Base-by-base conservation (phyloP, 257 asterid genomes). In the Lithospermum erythrorhizon region DNA sequence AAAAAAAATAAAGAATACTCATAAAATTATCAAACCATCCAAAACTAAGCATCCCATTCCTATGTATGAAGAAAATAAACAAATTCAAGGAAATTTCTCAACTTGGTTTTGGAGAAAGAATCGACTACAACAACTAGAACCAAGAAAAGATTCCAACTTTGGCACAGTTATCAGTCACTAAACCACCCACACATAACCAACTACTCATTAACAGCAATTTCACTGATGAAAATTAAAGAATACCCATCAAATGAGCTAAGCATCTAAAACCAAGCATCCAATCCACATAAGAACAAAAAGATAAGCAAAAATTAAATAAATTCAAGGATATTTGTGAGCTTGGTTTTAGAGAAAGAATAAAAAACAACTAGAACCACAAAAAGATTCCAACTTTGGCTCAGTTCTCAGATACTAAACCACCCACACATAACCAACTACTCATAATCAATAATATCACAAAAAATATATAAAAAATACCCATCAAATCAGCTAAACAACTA, bases 301-400 rank as follows among this genome's bases (percentile, higher is more conserved):
- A 6, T 15, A 35, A 15, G 9, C 19, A 6, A 9, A 32, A 17
- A 22, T 13, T 22, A 18, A 19, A 51, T n/a, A 15, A 20, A 53
- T 3, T 17, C 69, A 80, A 88, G 95, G 98, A 91, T 91, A 91
- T 91, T 78, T 74, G 84, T 88, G 18, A 91, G 85, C 76, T 75
- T 90, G 55, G 32, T 55, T 5, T 72, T 67, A 66, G 87, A 69
- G 48, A 32, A 58, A 5, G 87, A 47, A 67, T 91, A 81, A 2
- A 73, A 16, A 21, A 91, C 72, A 27, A 27, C 32, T 27, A 27
- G 13, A 29, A 55, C 20, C 18, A 21, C 29, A 55, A 55, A 55
- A 55, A 22, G 19, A 29, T 9, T 8, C 17, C 59, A 55, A 22
- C 32, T 55, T 55, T 55, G 16, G 13, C 4, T 6, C 15, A 52